Evolutionary conservation across 2,329 filamentous ascomycete genomes (phyloP).

Genomic region (Colletotrichum filicis): DNA sequence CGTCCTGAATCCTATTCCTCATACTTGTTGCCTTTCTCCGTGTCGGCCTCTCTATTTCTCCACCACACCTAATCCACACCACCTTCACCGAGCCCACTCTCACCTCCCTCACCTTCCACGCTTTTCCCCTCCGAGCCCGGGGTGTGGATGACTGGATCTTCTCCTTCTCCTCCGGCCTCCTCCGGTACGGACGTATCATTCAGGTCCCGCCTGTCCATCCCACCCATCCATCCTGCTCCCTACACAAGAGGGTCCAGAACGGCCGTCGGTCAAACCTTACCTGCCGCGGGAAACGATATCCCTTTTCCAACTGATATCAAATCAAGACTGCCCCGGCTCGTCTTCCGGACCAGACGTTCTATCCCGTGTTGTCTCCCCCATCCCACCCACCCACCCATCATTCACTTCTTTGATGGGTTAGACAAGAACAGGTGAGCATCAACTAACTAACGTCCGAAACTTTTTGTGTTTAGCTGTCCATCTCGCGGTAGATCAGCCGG

Average conservation of each 20-base stretch:
- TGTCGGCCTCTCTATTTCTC: neutral
- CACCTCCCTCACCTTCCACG: neutral
- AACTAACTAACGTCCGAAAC: neutral
- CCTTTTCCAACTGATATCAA: neutral
- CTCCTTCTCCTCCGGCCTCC: neutral
- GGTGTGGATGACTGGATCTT: neutral
- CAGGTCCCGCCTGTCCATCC: neutral
- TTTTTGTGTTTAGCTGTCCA: neutral
- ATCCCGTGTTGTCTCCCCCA: neutral
- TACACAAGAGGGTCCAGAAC: neutral
- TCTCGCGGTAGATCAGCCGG: neutral
- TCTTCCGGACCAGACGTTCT: neutral
- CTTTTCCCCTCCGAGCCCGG: neutral
- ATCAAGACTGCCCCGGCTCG: neutral
- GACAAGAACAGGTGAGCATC: neutral
- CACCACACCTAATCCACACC: neutral
- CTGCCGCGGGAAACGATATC: neutral
- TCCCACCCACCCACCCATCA: too few species aligned
- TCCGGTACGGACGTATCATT: constrained; percentile 27
- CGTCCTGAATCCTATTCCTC: neutral
- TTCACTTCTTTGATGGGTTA: neutral
- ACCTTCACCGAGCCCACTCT: neutral
- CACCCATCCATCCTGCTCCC: neutral
- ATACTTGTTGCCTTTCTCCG: neutral
- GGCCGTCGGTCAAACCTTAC: neutral